These are phyloP conservation scores for Phoma herbarum DNA, from an alignment of 2,329 filamentous ascomycete species.

Conservation along the genomic window DNA sequence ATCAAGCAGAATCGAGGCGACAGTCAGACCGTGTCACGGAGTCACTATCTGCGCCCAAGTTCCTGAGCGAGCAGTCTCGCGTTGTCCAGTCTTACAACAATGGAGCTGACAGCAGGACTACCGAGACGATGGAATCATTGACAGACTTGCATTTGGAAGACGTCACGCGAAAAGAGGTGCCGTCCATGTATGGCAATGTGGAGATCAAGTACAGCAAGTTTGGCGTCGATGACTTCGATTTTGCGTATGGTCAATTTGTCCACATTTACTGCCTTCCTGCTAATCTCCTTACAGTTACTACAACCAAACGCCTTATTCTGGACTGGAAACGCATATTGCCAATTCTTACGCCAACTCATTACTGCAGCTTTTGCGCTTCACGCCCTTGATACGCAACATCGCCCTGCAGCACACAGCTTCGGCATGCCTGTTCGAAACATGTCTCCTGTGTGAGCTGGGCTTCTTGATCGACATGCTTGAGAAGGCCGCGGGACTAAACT, in stretches of 20 bases:
- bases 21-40: conserved; percentile 65
- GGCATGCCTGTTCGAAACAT: conserved; percentile 81
- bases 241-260: conserved; percentile 67
- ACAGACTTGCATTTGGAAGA: conserved; percentile 74
- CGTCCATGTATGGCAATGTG: conserved; percentile 88
- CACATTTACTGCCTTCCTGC: neutral
- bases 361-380: conserved; percentile 90
- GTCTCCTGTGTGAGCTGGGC: conserved; percentile 91
- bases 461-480: conserved; percentile 98
- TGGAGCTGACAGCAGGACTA: conserved; percentile 42
- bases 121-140: conserved; percentile 70
- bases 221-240: conserved; percentile 99
- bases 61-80: conserved; percentile 90
- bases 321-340: conserved; percentile 92
- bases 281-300: conserved; percentile 71
- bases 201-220: conserved; percentile 99
- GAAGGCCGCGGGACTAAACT: conserved; percentile 92
- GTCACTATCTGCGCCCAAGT: conserved; percentile 81
- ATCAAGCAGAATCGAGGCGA: conserved; percentile 84
- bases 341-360: conserved; percentile 97
- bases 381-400: conserved; percentile 84
- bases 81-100: conserved; percentile 58
- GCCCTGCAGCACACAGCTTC: conserved; percentile 89
- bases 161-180: conserved; percentile 80
- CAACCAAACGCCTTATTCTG: conserved; percentile 91